A percentile compares a stretch with the other conserved stretches of the same genome.
phyloP scores from a whole-genome alignment of 805 yeast species.

The Lachancea fermentati region DNA sequence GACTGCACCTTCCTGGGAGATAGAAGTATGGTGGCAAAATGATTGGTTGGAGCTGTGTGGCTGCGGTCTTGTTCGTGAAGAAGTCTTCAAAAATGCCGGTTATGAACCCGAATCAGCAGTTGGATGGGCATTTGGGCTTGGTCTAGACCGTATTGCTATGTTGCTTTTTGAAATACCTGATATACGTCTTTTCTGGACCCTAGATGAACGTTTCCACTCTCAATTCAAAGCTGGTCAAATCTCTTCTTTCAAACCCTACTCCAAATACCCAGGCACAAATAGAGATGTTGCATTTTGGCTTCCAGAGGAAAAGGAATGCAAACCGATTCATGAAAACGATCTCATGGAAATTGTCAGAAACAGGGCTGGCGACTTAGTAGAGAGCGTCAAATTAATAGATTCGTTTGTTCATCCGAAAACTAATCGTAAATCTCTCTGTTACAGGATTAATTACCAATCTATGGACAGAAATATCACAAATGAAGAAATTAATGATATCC shows the following conservation, averaged over 20 bases:
- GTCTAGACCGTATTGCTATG: constrained; percentile 95
- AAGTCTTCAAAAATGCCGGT: constrained; percentile 70
- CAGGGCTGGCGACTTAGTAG: constrained; percentile 82
- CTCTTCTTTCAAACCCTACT: constrained; percentile 75
- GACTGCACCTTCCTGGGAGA: constrained; percentile 98
- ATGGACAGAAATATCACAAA: constrained; percentile 91
- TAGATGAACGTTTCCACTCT: constrained; percentile 64
- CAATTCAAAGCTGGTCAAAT: constrained; percentile 70
- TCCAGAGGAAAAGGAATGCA: constrained; percentile 36
- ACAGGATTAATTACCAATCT: constrained; percentile 86
- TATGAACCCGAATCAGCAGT: constrained; percentile 49
- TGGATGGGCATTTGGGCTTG: constrained; percentile 98
- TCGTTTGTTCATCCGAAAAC: constrained; percentile 83
- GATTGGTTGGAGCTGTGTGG: constrained; percentile 98
- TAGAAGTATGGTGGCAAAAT: constrained; percentile 98
- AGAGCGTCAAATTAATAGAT: constrained; percentile 74
- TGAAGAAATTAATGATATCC: constrained; percentile 73
- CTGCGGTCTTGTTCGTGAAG: constrained; percentile 82
- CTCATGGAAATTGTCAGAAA: constrained; percentile 88
- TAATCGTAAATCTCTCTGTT: constrained; percentile 71
- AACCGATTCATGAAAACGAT: constrained; percentile 72
- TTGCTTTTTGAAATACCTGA: constrained; percentile 91
- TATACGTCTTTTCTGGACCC: constrained; percentile 87
- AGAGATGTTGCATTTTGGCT: constrained; percentile 95
- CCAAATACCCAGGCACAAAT: constrained; percentile 80